phyloP scores from a whole-genome alignment of 495 filamentous ascomycete genomes.

The Aspergillus biplanus region DNA sequence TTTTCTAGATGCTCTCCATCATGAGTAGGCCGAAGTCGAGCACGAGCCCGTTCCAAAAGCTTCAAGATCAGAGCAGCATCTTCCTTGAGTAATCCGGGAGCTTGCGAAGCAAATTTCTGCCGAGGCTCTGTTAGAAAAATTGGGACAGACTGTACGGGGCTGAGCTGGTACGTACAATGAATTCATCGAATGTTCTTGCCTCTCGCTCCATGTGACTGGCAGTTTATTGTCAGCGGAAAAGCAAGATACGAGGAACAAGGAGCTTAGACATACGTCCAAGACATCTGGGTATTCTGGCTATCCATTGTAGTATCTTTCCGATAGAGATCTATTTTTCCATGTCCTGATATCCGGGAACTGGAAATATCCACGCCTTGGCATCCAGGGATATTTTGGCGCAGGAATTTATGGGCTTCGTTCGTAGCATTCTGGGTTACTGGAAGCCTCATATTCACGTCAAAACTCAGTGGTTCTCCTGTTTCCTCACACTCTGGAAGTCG shows the following conservation, averaged over 20 bases:
- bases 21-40: neutral
- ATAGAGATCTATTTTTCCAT: neutral
- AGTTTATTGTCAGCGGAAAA: neutral
- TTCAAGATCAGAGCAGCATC: conserved; percentile 1
- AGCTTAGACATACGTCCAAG: neutral
- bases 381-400: neutral
- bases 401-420: neutral
- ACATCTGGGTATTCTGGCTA: neutral
- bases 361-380: neutral
- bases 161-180: conserved; percentile 6
- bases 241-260: neutral
- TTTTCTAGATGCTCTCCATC: conserved; percentile 1
- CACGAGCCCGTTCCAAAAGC: conserved; percentile 3
- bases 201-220: conserved; percentile 5
- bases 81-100: neutral
- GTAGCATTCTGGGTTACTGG: neutral
- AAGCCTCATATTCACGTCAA: conserved; percentile 7
- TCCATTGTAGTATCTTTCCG: neutral
- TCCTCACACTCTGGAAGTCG: conserved; percentile 1
- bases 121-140: neutral
- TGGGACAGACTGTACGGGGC: neutral
- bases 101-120: conserved; percentile 9
- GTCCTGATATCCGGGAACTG: neutral
- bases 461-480: conserved; percentile 8
- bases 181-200: conserved; percentile 4